Evolutionary conservation across 805 yeast species (phyloP), one percentile per base, ranked within the genome.

Genomic region (Lachancea waltii): DNA sequence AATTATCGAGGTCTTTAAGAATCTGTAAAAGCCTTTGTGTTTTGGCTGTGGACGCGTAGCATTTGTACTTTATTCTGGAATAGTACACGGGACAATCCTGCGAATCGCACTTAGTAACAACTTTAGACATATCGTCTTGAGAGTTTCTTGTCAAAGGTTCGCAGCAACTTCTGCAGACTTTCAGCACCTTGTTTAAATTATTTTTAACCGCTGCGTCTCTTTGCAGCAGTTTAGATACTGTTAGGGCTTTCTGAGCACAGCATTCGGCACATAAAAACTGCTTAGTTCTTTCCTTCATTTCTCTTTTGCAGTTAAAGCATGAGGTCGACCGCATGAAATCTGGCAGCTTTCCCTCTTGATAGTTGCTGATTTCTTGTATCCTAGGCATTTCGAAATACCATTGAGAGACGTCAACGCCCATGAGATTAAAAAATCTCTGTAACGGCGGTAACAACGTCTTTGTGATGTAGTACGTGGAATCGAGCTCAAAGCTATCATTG

Each of bases 401-500:
- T 3, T 65, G 67, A 29, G 67, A 66, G 5, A 89, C 70, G 60
- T 86, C 82, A 2, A 83, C 92, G 0, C 98, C 98, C 41, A 86
- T 62, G 10, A 90, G 60, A 49, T 78, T 82, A 59, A 92, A 84
- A 2, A 90, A 64, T 42, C 98, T 64, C 45, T 85, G 94, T 38
- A 92, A 62, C 0, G 98, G 97, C 2, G 98, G 97, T 7, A 90
- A 76, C 33, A 92, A 60, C 2, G 85, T 85, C 51, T 85, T 81
- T 2, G 73, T 73, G 33, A 92, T 86, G 58, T 92, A 92, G 54
- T 92, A 92, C 27, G 84, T 86, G 15, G 81, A 70, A 51, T 92
- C 98, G 14, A 92, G 56, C 33, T 67, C 71, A 40, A 71, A 54
- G 20, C 45, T 54, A 30, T 44, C 50, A 39, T 66, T 43, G 1